phyloP scores from a whole-genome alignment of 768 basidiomycete genomes.

The Lactarius indigo region DNA sequence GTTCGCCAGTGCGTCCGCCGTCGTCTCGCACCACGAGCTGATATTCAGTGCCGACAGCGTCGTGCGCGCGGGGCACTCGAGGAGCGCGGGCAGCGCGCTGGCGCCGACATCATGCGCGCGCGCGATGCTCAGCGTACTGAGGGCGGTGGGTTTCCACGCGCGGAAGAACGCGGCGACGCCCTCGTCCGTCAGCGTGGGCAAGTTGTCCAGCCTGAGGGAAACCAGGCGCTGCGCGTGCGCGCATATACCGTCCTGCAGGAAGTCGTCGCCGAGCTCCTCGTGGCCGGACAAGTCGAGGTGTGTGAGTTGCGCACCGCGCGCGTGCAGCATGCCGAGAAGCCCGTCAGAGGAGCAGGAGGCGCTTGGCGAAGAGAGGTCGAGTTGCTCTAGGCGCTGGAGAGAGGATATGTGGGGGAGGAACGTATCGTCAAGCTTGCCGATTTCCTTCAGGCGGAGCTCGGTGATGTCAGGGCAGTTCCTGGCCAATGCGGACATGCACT shows the following conservation, averaged over 20 bases:
- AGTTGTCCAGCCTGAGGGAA: conserved; percentile 50
- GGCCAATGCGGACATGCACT: conserved; percentile 59
- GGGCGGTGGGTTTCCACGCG: conserved; percentile 38
- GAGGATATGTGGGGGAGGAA: conserved; percentile 54
- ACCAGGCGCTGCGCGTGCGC: conserved; percentile 45
- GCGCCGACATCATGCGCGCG: conserved; percentile 19
- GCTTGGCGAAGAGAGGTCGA: conserved; percentile 70
- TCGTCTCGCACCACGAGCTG: conserved; percentile 71
- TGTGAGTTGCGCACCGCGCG: conserved; percentile 52
- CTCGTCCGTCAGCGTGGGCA: conserved; percentile 62
- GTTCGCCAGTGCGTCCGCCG: conserved; percentile 44
- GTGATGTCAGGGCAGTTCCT: conserved; percentile 50
- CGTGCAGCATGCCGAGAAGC: conserved; percentile 50
- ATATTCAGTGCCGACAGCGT: conserved; percentile 60
- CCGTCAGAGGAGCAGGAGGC: conserved; percentile 53
- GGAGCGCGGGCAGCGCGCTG: conserved; percentile 42
- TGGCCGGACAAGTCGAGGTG: conserved; percentile 74
- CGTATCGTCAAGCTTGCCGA: conserved; percentile 65
- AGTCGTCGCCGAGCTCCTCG: conserved; percentile 51
- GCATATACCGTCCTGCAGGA: conserved; percentile 59
- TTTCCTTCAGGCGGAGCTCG: conserved; percentile 75
- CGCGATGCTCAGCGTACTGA: conserved; percentile 36
- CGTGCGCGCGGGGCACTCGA: conserved; percentile 67
- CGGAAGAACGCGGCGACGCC: conserved; percentile 70
- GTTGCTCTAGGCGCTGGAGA: conserved; percentile 45